Evolutionary conservation across 176 grass and related monocot species (phyloP), one percentile per base, ranked within the genome.

Genomic region (Triticum urartu): DNA sequence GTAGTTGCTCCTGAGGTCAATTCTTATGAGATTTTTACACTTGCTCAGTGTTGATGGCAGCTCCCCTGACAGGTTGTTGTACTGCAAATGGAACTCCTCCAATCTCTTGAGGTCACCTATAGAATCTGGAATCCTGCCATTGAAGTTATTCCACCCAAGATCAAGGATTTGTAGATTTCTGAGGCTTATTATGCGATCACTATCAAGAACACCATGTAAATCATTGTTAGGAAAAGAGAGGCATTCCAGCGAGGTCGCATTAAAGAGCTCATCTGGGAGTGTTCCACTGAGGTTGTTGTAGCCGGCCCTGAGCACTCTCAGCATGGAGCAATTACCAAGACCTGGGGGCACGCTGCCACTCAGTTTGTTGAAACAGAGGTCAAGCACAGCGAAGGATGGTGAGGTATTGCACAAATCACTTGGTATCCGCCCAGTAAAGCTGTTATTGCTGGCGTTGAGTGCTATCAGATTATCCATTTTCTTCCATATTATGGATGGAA

Each of bases 381-480:
- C 88, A 33, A 89, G 83, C 21, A 43, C 30, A 10, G 25, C 7
- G 3, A 91, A 18, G 13, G 14, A 72, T 11, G 86, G 78, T 1
- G 62, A 18, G 1, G 0, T 82, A 17, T 5, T 6, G 33, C 89
- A 91, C 1, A 61, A 43, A 0, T 0, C 24, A 6, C 12, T 26
- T 30, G 79, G 83, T 20, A 92, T 68, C 11, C 7, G 15, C 0
- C 91, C 84, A 11, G 33, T 87, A 43, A 92, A 92, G 38, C 90
- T 80, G 22, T 92, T 92, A 8, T 79, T 86, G 75, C 83, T 92
- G 11, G 75, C 87, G 42, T 92, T 87, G 17, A 92, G 67, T 0
- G 11, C 34, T 32, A 87, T n/a, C 21, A 89, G 47, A 33, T 64
- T 89, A 9, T 66, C 43, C 33, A 28, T 79, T 6, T 0, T 12